These are phyloP conservation scores for Basidiobolus meristosporus DNA, from an alignment of 371 early-diverging fungal species.

Conservation along the genomic window DNA sequence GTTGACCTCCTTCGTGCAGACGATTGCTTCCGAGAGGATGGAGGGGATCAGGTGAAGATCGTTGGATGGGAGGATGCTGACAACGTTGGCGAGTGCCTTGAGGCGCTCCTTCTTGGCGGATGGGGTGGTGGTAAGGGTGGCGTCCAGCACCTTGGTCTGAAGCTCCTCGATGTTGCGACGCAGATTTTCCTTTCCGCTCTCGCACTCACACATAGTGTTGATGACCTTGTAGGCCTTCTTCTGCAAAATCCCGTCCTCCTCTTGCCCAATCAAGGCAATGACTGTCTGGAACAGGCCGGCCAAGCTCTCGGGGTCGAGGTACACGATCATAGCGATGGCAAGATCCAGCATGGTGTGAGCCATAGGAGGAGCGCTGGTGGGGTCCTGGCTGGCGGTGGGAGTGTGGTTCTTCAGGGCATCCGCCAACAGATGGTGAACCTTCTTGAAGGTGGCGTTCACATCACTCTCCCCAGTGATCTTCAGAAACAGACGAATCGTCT, in stretches of 20 bases:
- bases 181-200: conserved; percentile 19
- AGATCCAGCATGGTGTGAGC: conserved; percentile 59
- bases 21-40: conserved; percentile 73
- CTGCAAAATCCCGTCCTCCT: conserved; percentile 57
- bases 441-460: conserved; percentile 29
- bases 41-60: conserved; percentile 71
- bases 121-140: conserved; percentile 24
- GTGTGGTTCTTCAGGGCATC: conserved; percentile 37
- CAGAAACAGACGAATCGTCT: conserved; percentile 48
- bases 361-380: conserved; percentile 14
- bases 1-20: conserved; percentile 81
- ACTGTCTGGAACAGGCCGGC: conserved; percentile 31
- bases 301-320: conserved; percentile 32
- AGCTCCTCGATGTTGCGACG: conserved; percentile 16
- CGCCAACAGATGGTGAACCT: conserved; percentile 39
- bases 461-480: conserved; percentile 31
- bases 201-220: conserved; percentile 26
- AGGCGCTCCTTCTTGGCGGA: conserved; percentile 55
- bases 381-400: no score
- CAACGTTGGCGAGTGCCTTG: conserved; percentile 24
- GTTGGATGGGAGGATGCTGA: conserved; percentile 25
- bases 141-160: conserved; percentile 25
- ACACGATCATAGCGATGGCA: conserved; percentile 47
- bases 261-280: conserved; percentile 28
- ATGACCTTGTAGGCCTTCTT: conserved; percentile 90